Conservation (phyloP, 768 basidiomycete species). For the Suillus bovinus region DNA sequence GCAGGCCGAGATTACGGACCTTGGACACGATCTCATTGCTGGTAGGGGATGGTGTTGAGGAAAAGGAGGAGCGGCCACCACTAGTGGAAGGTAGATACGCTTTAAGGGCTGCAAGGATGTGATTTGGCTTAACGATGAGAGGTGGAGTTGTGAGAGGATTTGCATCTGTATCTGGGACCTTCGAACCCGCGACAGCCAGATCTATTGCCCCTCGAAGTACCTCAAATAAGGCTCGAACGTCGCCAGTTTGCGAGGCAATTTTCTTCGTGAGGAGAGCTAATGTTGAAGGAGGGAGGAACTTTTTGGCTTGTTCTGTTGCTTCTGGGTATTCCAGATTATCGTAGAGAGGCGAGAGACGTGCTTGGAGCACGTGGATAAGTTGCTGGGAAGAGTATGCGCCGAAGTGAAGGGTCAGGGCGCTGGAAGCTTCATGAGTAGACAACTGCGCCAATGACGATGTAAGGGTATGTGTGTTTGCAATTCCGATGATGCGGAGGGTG, state of each 20-base stretch:
- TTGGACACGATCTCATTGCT: constrained; percentile 68
- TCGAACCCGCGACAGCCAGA: constrained; percentile 45
- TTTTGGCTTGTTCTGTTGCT: constrained; percentile 36
- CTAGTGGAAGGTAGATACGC: constrained; percentile 54
- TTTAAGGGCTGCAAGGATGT: constrained; percentile 76
- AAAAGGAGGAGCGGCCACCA: constrained; percentile 15
- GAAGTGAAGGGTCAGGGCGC: constrained; percentile 73
- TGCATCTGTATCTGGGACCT: constrained; percentile 16
- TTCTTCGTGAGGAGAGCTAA: constrained; percentile 77
- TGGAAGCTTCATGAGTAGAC: constrained; percentile 35
- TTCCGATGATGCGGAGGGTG: constrained; percentile 71
- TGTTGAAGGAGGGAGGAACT: constrained; percentile 63
- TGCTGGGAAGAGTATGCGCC: constrained; percentile 75
- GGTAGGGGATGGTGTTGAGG: constrained; percentile 23
- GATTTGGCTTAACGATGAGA: constrained; percentile 57
- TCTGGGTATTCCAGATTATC: constrained; percentile 23
- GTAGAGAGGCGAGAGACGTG: constrained; percentile 58
- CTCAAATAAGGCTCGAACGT: constrained; percentile 79
- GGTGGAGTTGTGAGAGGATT: constrained; percentile 35
- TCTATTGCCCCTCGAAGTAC: constrained; percentile 82
- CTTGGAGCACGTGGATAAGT: constrained; percentile 65
- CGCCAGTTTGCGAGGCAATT: constrained; percentile 78
- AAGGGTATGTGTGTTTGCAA: constrained; percentile 88
- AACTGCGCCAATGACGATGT: constrained; percentile 50
- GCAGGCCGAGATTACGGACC: constrained; percentile 68